A percentile compares a stretch with the other conserved stretches of the same genome.
Evolutionary conservation across 116 monocot species (phyloP).

Genomic region (Posidonia oceanica): DNA sequence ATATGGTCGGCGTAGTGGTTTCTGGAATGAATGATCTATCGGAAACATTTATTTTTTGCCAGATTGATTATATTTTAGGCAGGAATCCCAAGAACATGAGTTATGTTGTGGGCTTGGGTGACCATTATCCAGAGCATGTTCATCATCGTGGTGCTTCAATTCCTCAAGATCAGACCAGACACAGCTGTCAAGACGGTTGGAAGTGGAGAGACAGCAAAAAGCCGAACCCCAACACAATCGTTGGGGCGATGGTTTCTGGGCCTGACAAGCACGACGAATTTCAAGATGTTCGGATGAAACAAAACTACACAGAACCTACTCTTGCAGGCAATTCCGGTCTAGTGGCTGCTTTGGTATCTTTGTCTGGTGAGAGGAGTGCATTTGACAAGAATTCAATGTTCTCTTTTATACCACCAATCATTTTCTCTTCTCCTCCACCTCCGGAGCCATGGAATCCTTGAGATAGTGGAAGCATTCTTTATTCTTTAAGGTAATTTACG

Average conservation of each 20-base stretch:
- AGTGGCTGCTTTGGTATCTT: constrained; percentile 19
- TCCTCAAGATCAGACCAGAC: constrained; percentile 11
- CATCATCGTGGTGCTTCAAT: constrained; percentile 33
- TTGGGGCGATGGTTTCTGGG: constrained; percentile 27
- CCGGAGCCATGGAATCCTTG: constrained; percentile 26
- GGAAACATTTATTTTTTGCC: background rate
- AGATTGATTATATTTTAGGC: constrained; percentile 37
- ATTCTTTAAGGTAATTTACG: background rate
- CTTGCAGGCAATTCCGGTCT: constrained; percentile 32
- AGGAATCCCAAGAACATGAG: constrained; percentile 33
- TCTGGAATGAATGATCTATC: background rate
- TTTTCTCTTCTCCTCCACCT: constrained; percentile 19
- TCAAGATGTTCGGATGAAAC: constrained; percentile 15
- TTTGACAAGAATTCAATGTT: constrained; percentile 27
- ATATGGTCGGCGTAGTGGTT: background rate
- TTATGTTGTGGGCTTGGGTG: constrained; percentile 25
- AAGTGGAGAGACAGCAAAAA: constrained; percentile 23
- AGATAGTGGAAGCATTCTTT: background rate
- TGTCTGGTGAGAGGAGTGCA: constrained; percentile 16
- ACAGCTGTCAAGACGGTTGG: constrained; percentile 24
- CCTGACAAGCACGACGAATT: constrained; percentile 25
- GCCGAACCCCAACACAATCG: constrained; percentile 19
- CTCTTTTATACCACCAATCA: constrained; percentile 18
- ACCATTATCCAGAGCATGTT: constrained; percentile 21
- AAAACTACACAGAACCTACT: constrained; percentile 26